Conservation (phyloP, 1,139 yeast genomes). For the Casaregolazyma suthepensis region DNA sequence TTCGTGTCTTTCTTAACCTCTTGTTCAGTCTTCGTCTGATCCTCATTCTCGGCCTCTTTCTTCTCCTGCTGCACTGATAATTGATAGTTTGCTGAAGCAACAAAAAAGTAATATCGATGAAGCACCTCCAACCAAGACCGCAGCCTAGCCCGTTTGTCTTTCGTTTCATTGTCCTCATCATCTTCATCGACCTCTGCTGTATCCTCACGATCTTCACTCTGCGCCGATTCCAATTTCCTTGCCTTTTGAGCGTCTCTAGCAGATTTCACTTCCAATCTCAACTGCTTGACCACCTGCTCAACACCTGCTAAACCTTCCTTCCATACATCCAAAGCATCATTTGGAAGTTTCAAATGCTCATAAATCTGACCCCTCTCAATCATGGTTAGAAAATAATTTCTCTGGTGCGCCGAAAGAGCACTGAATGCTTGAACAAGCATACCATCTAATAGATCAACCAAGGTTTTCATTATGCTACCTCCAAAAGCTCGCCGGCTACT, state of each 20-base stretch:
- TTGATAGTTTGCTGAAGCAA: constrained; percentile 78
- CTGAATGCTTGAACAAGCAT: constrained; percentile 53
- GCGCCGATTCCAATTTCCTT: constrained; percentile 15
- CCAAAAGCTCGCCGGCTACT: constrained; percentile 31
- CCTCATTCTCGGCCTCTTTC: constrained; percentile 16
- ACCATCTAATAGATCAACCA: constrained; percentile 58
- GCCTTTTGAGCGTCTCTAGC: constrained; percentile 18
- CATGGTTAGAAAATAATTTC: constrained; percentile 39
- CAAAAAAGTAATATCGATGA: constrained; percentile 71
- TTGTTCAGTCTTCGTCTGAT: constrained; percentile 14
- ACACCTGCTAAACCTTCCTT: constrained; percentile 36
- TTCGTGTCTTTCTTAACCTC: constrained; percentile 12
- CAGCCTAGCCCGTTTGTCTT: constrained; percentile 23
- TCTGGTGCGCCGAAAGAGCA: constrained; percentile 45
- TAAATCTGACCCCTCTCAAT: constrained; percentile 57
- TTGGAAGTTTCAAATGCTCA: constrained; percentile 50
- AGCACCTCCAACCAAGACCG: constrained; percentile 49
- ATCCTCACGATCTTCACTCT: constrained; percentile 14
- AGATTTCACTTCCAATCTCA: constrained; percentile 11
- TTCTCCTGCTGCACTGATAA: constrained; percentile 23
- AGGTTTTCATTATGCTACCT: constrained; percentile 38
- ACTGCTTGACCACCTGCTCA: constrained; percentile 30
- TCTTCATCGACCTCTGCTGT: constrained; percentile 25
- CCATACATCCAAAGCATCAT: constrained; percentile 44
- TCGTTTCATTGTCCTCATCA: constrained; percentile 22